Percentiles rank a stretch among this genome's conserved stretches.
These are phyloP conservation scores for Leccinellum luteum DNA, from an alignment of 768 basidiomycete genomes.

Conservation along the genomic window DNA sequence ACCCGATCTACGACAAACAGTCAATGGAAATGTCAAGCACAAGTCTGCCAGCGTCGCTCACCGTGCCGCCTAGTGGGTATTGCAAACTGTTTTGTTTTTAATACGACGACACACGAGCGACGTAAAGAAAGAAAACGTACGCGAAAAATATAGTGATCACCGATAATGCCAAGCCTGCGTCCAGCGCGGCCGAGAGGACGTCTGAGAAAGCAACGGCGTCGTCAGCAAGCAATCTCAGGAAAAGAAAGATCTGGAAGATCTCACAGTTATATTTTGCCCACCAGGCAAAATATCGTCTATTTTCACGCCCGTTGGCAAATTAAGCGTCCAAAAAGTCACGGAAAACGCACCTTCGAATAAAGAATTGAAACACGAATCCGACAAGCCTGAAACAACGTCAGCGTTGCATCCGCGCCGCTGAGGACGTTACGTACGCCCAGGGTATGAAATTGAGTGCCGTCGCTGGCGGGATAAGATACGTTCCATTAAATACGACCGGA, in stretches of 20 bases:
- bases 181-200: slow-evolving; percentile 72
- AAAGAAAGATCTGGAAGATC: slow-evolving; percentile 10
- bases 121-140: slow-evolving; percentile 34
- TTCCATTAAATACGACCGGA: slow-evolving; percentile 66
- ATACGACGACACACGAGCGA: background rate
- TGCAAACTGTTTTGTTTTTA: slow-evolving; percentile 21
- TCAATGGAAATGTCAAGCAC: background rate
- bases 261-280: slow-evolving; percentile 81
- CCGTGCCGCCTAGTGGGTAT: slow-evolving; percentile 24
- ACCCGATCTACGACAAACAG: slow-evolving; percentile 18
- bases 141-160: slow-evolving; percentile 67
- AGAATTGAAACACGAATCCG: slow-evolving; percentile 75
- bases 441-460: slow-evolving; percentile 83
- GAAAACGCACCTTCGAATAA: slow-evolving; percentile 47
- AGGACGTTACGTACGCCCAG: slow-evolving; percentile 49
- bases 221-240: background rate
- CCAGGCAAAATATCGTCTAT: slow-evolving; percentile 56
- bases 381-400: slow-evolving; percentile 36
- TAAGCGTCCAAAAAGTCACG: background rate
- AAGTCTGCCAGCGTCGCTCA: slow-evolving; percentile 4
- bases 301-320: background rate
- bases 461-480: slow-evolving; percentile 72
- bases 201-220: slow-evolving; percentile 38
- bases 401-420: background rate
- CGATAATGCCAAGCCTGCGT: slow-evolving; percentile 69